Conservation (phyloP, 805 yeast genomes). For the Teunomyces tritomae region DNA sequence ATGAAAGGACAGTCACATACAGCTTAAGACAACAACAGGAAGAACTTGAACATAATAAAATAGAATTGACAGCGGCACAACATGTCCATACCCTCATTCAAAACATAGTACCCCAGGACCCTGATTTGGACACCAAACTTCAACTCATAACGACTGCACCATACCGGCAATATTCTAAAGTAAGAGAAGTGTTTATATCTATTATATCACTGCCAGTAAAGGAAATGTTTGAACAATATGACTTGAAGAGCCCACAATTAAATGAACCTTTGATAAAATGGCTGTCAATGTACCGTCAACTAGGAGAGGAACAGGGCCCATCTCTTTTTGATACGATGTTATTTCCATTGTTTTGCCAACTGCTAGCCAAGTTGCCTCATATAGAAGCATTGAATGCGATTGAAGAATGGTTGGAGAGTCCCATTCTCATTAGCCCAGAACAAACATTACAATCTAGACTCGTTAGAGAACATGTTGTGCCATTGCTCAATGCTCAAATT, state of each 20-base stretch:
- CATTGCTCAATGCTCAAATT: conserved; percentile 12
- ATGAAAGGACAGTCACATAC: conserved; percentile 5
- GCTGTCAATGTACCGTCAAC: conserved; percentile 13
- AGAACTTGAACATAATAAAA: neutral
- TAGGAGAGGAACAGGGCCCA: neutral
- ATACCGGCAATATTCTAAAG: neutral
- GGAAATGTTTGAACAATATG: conserved; percentile 9
- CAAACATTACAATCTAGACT: conserved; percentile 12
- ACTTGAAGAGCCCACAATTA: conserved; percentile 6
- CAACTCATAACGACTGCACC: neutral
- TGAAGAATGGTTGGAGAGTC: conserved; percentile 14
- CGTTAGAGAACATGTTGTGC: conserved; percentile 17
- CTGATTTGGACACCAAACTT: neutral
- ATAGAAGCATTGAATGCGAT: conserved; percentile 11
- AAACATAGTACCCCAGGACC: neutral
- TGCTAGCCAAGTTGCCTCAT: neutral
- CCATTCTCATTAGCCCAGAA: conserved; percentile 13
- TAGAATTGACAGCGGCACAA: conserved; percentile 5
- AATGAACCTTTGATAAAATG: conserved; percentile 11
- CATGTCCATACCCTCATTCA: neutral
- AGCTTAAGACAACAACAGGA: neutral
- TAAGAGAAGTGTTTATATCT: conserved; percentile 11
- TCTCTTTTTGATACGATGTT: conserved; percentile 21
- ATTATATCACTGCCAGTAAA: conserved; percentile 4
- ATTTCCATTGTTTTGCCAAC: conserved; percentile 6